Conservation (phyloP, 768 basidiomycete species). For the Lentinula boryana region DNA sequence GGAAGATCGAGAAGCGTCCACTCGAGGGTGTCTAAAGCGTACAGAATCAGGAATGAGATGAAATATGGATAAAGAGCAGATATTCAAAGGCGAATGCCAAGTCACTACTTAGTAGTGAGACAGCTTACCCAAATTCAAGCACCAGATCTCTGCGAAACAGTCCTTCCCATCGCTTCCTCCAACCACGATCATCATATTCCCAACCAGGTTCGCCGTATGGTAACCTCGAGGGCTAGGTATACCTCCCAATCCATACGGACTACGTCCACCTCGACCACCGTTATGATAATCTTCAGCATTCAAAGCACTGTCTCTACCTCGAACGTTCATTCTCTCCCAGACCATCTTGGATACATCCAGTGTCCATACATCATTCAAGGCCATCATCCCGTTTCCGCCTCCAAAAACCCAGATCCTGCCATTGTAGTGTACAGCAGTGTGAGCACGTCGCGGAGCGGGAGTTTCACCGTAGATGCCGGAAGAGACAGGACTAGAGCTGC, state of each 20-base stretch:
- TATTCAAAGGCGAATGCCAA: too few relatives aligned
- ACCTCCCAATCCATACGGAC: conserved; percentile 22
- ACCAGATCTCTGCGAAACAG: conserved; percentile 86
- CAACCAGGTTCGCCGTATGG: conserved; percentile 85
- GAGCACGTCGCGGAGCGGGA: conserved; percentile 77
- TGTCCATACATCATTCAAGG: conserved; percentile 87
- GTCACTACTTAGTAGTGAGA: too few relatives aligned
- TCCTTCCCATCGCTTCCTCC: conserved; percentile 91
- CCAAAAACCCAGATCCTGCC: conserved; percentile 83
- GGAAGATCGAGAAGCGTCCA: conserved; percentile 41
- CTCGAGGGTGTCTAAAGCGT: conserved; percentile 30
- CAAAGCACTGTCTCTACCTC: background rate
- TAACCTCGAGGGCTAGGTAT: conserved; percentile 73
- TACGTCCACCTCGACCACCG: conserved; percentile 56
- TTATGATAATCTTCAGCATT: conserved; percentile 23
- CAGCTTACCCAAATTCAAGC: conserved; percentile 72
- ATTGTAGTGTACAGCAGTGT: conserved; percentile 73
- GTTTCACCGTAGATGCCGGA: conserved; percentile 11
- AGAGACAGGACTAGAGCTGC: background rate
- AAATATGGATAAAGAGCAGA: too few relatives aligned
- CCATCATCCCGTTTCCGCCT: conserved; percentile 89
- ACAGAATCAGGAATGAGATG: background rate
- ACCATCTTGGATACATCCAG: conserved; percentile 59
- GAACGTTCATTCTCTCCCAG: conserved; percentile 36
- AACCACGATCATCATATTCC: conserved; percentile 79